Evolutionary conservation across 2,329 filamentous ascomycete species (phyloP), one percentile per base, ranked within the genome.

Genomic region (Microcyclosporella mali): DNA sequence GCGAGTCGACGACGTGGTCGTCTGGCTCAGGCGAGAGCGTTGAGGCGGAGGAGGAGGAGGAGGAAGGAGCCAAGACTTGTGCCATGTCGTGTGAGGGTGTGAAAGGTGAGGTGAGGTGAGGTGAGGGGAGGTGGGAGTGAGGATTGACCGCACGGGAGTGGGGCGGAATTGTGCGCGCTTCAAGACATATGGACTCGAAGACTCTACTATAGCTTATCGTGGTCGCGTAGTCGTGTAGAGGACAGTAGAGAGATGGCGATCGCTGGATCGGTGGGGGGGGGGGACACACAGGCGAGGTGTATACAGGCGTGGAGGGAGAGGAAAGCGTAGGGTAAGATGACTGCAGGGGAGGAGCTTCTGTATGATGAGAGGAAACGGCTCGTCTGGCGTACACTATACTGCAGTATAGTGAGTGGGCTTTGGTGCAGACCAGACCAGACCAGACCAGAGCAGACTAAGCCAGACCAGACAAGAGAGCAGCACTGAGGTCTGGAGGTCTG

Each of bases 1-100:
- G 29, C 38, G 40, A 18, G 6, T 41, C 33, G 31, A 16, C 16
- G 21, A 31, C n/a, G n/a, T n/a, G 6, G 11, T 41, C 37, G 37
- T 25, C 21, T 25, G 43, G 37, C 25, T 37, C 33, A n/a, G 25
- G 37, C 19, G 33, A 37, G 33, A 47, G n/a, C 32, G 45, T 33
- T 15, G 37, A 29, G 19, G 37, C 16, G 8, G 14, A 6, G 33
- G 33, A 17, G 32, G 42, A n/a, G 7, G 30, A 40, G 12, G 34
- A 37, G 11, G 36, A 27, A 11, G 37, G 25, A 10, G 37, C 28
- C 37, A 39, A 31, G 37, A 39, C 37, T 16, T 31, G n/a, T 14
- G 37, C 37, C 28, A 32, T 32, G 34, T 28, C 15, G 30, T 32
- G 15, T 32, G 30, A 4, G 12, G 6, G 30, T 32, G 30, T 32